phyloP scores from a whole-genome alignment of 305 asterid genomes.

The Solanum hybrid region DNA sequence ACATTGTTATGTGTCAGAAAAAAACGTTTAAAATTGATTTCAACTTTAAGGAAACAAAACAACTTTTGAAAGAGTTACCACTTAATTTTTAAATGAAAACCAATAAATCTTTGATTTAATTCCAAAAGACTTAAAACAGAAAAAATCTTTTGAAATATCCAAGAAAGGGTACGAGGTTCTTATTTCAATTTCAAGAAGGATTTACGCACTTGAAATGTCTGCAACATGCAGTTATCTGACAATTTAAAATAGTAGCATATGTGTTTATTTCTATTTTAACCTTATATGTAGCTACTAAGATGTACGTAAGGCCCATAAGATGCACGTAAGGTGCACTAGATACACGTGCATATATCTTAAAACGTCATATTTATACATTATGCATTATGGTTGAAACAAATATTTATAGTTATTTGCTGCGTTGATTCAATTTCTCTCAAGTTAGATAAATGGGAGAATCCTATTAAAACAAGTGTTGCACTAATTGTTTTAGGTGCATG shows the following conservation, averaged over 20 bases:
- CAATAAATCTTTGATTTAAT: too few relatives aligned
- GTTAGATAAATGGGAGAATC: not conserved
- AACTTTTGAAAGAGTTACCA: too few relatives aligned
- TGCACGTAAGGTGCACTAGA: not conserved
- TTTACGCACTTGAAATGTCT: not conserved
- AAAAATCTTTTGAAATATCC: too few relatives aligned
- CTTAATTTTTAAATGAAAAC: not conserved
- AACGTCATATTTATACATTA: too few relatives aligned
- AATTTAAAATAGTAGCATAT: not conserved
- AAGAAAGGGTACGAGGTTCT: not conserved
- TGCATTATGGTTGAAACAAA: too few relatives aligned
- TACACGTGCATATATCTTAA: constrained; percentile 10
- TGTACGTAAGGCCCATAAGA: not conserved
- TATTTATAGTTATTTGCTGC: too few relatives aligned
- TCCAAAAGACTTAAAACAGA: not conserved
- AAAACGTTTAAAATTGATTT: too few relatives aligned
- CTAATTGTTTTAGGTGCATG: not conserved
- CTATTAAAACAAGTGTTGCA: not conserved
- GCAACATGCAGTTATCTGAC: not conserved
- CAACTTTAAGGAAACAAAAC: not conserved
- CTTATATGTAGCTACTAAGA: not conserved
- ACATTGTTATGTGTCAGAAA: too few relatives aligned
- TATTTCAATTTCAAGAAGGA: not conserved
- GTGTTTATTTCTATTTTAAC: not conserved
- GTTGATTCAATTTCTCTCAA: not conserved